A percentile compares a stretch with the other conserved stretches of the same genome.
Conservation (phyloP, 306 rosid genomes). For the Canavalia gladiata region DNA sequence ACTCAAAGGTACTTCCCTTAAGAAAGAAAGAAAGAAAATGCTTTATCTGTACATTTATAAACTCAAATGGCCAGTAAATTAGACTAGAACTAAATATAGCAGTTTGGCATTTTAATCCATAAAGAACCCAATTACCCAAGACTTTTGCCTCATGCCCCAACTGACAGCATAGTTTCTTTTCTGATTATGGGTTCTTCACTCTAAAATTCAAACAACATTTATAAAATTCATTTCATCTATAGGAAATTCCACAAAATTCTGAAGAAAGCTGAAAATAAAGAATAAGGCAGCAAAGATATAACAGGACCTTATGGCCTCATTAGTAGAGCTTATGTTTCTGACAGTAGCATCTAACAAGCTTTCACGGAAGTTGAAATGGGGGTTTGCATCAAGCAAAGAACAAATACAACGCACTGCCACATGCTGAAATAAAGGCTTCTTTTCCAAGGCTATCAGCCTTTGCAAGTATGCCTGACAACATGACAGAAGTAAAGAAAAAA, state of each 20-base stretch:
- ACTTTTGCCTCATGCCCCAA: conserved; percentile 26
- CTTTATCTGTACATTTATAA: neutral
- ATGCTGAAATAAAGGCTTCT: conserved; percentile 67
- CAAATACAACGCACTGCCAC: conserved; percentile 84
- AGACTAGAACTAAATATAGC: conserved; percentile 10
- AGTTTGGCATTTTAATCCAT: conserved; percentile 32
- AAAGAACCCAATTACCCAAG: conserved; percentile 17
- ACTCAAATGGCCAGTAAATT: conserved; percentile 16
- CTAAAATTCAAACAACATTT: neutral
- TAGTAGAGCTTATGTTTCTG: conserved; percentile 76
- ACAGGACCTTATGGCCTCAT: conserved; percentile 77
- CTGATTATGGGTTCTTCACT: conserved; percentile 15
- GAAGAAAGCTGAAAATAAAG: conserved; percentile 1
- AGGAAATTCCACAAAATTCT: conserved; percentile 21
- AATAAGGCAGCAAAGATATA: conserved; percentile 36
- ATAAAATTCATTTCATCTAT: conserved; percentile 22
- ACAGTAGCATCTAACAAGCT: conserved; percentile 76
- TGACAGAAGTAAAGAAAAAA: conserved; percentile 14
- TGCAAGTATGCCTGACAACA: conserved; percentile 80
- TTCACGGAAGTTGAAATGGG: conserved; percentile 90
- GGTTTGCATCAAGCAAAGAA: conserved; percentile 85
- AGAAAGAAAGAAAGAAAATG: conserved; percentile 23
- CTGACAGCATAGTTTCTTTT: conserved; percentile 32
- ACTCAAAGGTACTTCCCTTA: neutral
- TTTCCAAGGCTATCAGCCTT: conserved; percentile 76